Conservation (phyloP, 148 eudicot genomes). For the Arbutus unedo region DNA sequence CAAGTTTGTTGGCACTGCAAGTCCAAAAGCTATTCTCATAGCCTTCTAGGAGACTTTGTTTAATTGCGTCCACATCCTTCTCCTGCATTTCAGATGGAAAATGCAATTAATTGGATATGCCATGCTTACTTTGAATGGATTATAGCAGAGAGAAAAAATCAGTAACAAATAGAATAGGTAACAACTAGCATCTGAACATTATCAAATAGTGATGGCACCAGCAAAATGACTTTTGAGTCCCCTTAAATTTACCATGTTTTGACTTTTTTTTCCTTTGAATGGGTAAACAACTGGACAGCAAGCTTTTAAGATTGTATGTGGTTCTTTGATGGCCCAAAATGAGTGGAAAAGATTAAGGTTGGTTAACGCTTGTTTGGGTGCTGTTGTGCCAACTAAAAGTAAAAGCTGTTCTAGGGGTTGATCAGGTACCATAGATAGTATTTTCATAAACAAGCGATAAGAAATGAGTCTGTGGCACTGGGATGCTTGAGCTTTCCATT, state of each 20-base stretch:
- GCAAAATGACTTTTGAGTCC: background rate
- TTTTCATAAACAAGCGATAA: too few species aligned
- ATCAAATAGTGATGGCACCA: background rate
- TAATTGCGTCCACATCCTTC: constrained; percentile 72
- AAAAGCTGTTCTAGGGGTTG: too few species aligned
- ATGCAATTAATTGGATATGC: background rate
- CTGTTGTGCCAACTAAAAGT: too few species aligned
- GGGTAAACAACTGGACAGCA: background rate
- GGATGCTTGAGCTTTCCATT: too few species aligned
- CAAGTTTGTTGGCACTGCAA: constrained; percentile 78
- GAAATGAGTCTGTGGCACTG: too few species aligned
- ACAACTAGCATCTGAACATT: background rate
- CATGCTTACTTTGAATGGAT: background rate
- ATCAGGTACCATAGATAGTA: too few species aligned
- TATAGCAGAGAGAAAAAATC: background rate
- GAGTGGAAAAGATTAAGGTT: too few species aligned
- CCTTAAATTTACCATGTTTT: background rate
- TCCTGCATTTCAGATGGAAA: constrained; percentile 43
- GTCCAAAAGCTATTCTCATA: constrained; percentile 84
- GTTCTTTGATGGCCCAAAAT: too few species aligned
- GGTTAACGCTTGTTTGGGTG: too few species aligned
- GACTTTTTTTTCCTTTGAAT: background rate
- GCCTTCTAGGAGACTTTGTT: constrained; percentile 65
- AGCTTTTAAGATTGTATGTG: too few species aligned
- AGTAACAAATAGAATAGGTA: background rate